phyloP scores from a whole-genome alignment of 2,329 filamentous ascomycete genomes.

The Trichoderma gracile region DNA sequence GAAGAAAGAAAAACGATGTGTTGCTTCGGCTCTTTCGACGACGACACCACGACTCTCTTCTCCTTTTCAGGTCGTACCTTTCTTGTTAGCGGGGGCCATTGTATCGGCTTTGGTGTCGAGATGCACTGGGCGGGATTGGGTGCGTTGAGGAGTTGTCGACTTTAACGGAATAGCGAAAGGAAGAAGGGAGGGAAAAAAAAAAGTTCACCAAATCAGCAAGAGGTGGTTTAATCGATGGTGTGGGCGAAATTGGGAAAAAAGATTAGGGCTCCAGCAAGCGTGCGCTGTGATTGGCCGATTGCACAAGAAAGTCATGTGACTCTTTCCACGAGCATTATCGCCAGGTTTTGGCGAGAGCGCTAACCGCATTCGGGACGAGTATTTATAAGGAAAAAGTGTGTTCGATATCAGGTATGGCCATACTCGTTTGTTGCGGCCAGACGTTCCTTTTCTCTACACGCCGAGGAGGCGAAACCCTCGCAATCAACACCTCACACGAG shows the following conservation, averaged over 20 bases:
- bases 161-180: slow-evolving; percentile 20
- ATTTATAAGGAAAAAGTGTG: slow-evolving; percentile 22
- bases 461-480: neutral
- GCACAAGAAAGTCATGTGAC: slow-evolving; percentile 26
- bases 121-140: slow-evolving; percentile 19
- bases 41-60: slow-evolving; percentile 3
- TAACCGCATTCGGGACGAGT: slow-evolving; percentile 11
- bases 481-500: neutral
- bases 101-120: slow-evolving; percentile 28
- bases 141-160: slow-evolving; percentile 24
- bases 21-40: slow-evolving; percentile 19
- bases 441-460: slow-evolving; percentile 8
- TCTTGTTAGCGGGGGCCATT: slow-evolving; percentile 45
- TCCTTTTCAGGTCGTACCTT: slow-evolving; percentile 48
- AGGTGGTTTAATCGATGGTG: slow-evolving; percentile 26
- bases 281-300: slow-evolving; percentile 22
- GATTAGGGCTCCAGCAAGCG: slow-evolving; percentile 32
- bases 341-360: neutral
- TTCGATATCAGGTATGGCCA: slow-evolving; percentile 4
- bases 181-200: slow-evolving; percentile 1
- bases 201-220: slow-evolving; percentile 4
- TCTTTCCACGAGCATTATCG: neutral
- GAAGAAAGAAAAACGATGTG: too few relatives aligned
- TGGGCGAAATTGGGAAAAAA: slow-evolving; percentile 29
- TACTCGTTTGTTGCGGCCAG: neutral